These are phyloP conservation scores for Quambalaria eucalypti DNA, from an alignment of 1,284 basidiomycete genomes.

Conservation along the genomic window DNA sequence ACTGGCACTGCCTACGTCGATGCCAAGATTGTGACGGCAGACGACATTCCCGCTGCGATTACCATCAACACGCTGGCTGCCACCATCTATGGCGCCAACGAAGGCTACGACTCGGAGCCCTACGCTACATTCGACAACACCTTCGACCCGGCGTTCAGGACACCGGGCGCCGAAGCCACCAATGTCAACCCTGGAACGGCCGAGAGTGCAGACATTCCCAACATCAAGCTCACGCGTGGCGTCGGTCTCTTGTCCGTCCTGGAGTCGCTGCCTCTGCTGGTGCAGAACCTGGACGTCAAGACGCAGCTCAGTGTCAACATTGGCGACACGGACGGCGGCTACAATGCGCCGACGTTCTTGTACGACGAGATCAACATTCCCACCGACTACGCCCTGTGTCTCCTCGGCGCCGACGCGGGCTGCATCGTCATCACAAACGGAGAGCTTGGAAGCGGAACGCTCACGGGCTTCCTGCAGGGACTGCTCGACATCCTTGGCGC, in stretches of 20 bases:
- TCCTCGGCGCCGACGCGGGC: conserved; percentile 1
- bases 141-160: conserved; percentile 10
- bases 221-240: conserved; percentile 25
- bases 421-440: conserved; percentile 1
- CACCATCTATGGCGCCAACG: conserved; percentile 5
- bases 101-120: conserved; percentile 10
- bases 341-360: conserved; percentile 16
- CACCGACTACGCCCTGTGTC: conserved; percentile 17
- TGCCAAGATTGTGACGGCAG: conserved; percentile 14
- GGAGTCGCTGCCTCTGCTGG: conserved; percentile 17
- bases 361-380: conserved; percentile 26
- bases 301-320: conserved; percentile 16
- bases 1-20: conserved; percentile 10
- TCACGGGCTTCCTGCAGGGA: neutral
- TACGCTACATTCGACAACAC: conserved; percentile 16
- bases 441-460: neutral
- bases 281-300: conserved; percentile 23
- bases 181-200: conserved; percentile 6
- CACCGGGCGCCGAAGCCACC: conserved; percentile 2
- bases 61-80: conserved; percentile 9
- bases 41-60: conserved; percentile 18
- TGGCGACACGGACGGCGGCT: conserved; percentile 16
- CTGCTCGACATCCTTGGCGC: neutral
- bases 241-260: conserved; percentile 4
- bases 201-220: conserved; percentile 14